phyloP scores from a whole-genome alignment of 352 stramenopile species.

The Phytopythium litorale region DNA sequence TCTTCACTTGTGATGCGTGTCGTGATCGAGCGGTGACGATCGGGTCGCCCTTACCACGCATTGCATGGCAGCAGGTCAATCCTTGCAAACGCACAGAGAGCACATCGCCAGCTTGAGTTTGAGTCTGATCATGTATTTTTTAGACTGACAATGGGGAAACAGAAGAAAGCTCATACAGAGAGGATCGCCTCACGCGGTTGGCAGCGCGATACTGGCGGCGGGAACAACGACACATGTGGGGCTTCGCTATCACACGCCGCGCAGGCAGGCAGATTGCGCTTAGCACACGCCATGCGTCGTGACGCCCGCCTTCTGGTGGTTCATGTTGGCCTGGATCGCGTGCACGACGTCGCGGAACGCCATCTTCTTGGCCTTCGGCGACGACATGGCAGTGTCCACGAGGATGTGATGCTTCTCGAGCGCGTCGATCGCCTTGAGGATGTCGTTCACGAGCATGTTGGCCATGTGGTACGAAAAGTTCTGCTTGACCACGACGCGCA shows the following conservation, averaged over 20 bases:
- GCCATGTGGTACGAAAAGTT: constrained; percentile 88
- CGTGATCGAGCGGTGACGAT: too few relatives aligned
- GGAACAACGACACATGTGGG: neutral
- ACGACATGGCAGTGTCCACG: constrained; percentile 73
- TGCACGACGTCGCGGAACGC: constrained; percentile 68
- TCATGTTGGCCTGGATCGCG: constrained; percentile 55
- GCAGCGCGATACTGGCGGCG: neutral
- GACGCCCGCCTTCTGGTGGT: constrained; percentile 69
- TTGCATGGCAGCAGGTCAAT: too few relatives aligned
- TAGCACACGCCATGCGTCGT: constrained; percentile 86
- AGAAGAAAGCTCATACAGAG: too few relatives aligned
- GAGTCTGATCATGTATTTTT: too few relatives aligned
- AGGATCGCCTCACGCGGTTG: neutral
- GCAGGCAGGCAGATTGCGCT: neutral
- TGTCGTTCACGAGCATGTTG: constrained; percentile 86
- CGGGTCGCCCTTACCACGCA: too few relatives aligned
- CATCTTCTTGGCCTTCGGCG: constrained; percentile 70
- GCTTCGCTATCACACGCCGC: neutral
- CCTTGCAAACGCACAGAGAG: too few relatives aligned
- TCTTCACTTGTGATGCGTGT: too few relatives aligned
- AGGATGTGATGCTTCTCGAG: constrained; percentile 78
- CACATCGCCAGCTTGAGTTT: too few relatives aligned
- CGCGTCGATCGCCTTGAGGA: constrained; percentile 77
- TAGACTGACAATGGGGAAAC: too few relatives aligned
- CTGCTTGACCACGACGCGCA: constrained; percentile 90